Conservation (phyloP, 352 stramenopile species). For the Thraustochytrium sp. region DNA sequence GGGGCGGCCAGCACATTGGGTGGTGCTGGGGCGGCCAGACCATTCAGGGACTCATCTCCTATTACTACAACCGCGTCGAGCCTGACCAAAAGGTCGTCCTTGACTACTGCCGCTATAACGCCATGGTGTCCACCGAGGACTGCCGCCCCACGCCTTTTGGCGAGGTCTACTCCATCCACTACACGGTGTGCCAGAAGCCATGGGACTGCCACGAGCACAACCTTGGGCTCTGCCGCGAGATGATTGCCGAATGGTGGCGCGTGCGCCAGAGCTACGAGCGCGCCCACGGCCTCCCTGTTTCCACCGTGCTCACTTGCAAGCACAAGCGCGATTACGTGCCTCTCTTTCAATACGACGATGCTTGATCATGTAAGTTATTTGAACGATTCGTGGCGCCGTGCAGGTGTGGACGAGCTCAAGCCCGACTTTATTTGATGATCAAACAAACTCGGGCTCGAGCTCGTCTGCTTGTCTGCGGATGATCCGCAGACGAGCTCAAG, state of each 20-base stretch:
- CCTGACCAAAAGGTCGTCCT: constrained; percentile 47
- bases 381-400: too few relatives aligned
- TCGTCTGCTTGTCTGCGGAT: too few relatives aligned
- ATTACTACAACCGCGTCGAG: constrained; percentile 60
- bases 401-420: too few relatives aligned
- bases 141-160: constrained; percentile 21
- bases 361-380: too few relatives aligned
- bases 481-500: too few relatives aligned
- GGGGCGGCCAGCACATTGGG: constrained; percentile 58
- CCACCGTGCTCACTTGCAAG: neutral
- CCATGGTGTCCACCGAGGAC: constrained; percentile 47
- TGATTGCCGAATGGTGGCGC: constrained; percentile 12
- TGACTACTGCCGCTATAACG: constrained; percentile 50
- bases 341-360: neutral
- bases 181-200: constrained; percentile 52
- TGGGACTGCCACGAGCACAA: constrained; percentile 41
- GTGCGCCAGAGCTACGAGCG: neutral
- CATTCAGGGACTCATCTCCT: constrained; percentile 61
- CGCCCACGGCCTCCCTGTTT: neutral
- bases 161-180: constrained; percentile 47
- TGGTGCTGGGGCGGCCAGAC: constrained; percentile 61
- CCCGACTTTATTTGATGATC: too few relatives aligned
- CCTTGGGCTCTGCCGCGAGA: neutral
- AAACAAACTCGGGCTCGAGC: too few relatives aligned
- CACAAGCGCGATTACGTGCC: neutral